Percentiles rank a stretch among this genome's conserved stretches.
These are phyloP conservation scores for Mycena olivaceomarginata DNA, from an alignment of 768 basidiomycete species.

Conservation along the genomic window DNA sequence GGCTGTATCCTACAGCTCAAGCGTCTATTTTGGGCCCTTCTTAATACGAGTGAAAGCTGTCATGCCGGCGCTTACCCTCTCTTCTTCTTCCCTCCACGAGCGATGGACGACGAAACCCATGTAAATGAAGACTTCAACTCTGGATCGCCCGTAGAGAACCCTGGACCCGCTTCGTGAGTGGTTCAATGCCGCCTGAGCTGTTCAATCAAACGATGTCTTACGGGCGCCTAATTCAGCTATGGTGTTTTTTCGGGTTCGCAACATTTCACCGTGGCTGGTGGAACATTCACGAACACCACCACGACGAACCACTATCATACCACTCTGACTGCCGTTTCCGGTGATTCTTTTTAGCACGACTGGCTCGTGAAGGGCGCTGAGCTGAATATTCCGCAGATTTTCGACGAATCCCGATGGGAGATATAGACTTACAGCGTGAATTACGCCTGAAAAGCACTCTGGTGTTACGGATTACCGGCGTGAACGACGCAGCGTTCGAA, in stretches of 20 bases:
- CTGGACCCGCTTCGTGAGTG: too few species aligned
- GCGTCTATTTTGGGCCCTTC: too few species aligned
- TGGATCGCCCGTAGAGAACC: too few species aligned
- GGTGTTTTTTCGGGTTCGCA: neutral
- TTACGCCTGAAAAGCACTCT: neutral
- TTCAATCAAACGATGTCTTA: too few species aligned
- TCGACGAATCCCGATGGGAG: slow-evolving; percentile 5
- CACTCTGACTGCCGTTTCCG: neutral
- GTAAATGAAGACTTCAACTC: too few species aligned
- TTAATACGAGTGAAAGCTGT: too few species aligned
- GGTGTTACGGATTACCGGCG: neutral
- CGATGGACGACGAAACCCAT: too few species aligned
- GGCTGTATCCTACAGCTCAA: too few species aligned
- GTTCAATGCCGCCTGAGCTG: too few species aligned
- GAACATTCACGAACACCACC: neutral
- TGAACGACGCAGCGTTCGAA: neutral
- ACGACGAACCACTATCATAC: neutral
- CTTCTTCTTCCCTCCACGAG: too few species aligned
- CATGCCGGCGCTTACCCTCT: too few species aligned
- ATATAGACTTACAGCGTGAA: slow-evolving; percentile 11
- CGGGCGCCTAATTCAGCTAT: slow-evolving; percentile 2
- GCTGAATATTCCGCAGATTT: neutral
- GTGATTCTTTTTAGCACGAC: neutral
- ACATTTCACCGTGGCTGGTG: neutral
- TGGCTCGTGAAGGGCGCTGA: neutral